phyloP scores from a whole-genome alignment of 2,329 filamentous ascomycete genomes.

The Diaporthe aspalathi region DNA sequence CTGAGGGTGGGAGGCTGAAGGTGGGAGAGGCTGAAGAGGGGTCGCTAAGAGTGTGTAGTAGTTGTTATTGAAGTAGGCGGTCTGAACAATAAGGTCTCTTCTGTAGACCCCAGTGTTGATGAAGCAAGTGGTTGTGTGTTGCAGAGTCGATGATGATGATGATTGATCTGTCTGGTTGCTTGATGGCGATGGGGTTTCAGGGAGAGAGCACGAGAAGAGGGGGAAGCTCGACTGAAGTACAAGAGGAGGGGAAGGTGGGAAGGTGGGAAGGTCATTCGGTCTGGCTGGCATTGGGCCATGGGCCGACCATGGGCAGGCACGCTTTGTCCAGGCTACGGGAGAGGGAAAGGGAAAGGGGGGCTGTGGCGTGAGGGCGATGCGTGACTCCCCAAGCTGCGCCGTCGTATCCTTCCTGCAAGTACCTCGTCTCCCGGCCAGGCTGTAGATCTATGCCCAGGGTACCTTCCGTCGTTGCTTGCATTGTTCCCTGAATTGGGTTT shows the following conservation, averaged over 20 bases:
- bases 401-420: constrained; percentile 10
- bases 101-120: neutral
- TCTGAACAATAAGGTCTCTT: constrained; percentile 5
- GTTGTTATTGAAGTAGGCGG: neutral
- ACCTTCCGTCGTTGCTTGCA: neutral
- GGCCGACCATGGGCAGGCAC: constrained; percentile 33
- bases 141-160: constrained; percentile 4
- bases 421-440: neutral
- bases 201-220: constrained; percentile 35
- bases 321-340: constrained; percentile 35
- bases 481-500: constrained; percentile 30
- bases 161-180: constrained; percentile 2
- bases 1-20: constrained; percentile 42
- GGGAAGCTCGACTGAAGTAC: constrained; percentile 30
- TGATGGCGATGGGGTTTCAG: constrained; percentile 3
- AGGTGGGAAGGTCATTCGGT: constrained; percentile 33
- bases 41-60: no score
- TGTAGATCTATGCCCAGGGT: neutral
- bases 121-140: neutral
- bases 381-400: constrained; percentile 21
- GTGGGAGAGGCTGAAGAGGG: neutral
- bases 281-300: constrained; percentile 28
- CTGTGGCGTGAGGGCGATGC: constrained; percentile 36
- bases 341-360: neutral
- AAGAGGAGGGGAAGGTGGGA: constrained; percentile 38